phyloP scores from a whole-genome alignment of 2,329 filamentous ascomycete genomes.

The Blastomyces silverae region DNA sequence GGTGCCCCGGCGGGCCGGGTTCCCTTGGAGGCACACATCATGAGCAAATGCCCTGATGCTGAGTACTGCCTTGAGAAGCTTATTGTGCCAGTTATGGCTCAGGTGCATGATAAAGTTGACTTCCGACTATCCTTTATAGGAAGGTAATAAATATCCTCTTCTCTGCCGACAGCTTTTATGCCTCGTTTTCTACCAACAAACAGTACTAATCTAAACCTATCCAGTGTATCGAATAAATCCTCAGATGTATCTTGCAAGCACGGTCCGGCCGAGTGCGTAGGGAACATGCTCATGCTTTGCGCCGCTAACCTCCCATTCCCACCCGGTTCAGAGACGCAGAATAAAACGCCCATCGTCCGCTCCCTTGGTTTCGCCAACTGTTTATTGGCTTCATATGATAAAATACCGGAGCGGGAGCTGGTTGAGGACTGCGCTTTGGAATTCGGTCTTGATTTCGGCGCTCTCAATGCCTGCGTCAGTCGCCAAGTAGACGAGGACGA shows the following conservation, averaged over 20 bases:
- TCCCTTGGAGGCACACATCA: constrained; percentile 88
- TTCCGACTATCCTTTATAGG: constrained; percentile 90
- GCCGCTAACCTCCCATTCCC: constrained; percentile 59
- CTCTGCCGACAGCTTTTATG: background rate
- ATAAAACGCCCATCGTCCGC: constrained; percentile 65
- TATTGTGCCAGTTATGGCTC: constrained; percentile 79
- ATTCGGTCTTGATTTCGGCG: constrained; percentile 76
- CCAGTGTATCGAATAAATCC: constrained; percentile 59
- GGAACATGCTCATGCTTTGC: constrained; percentile 91
- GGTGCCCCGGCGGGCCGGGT: constrained; percentile 40
- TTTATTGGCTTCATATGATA: constrained; percentile 64
- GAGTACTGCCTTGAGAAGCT: constrained; percentile 72
- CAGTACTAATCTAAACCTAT: background rate
- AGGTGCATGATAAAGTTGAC: constrained; percentile 73
- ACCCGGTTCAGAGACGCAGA: constrained; percentile 46
- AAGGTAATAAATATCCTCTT: constrained; percentile 45
- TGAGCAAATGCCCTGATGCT: constrained; percentile 95
- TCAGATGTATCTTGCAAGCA: constrained; percentile 85
- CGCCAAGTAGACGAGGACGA: constrained; percentile 64
- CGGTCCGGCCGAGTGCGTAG: constrained; percentile 82
- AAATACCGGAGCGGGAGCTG: constrained; percentile 71
- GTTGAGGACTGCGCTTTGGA: constrained; percentile 84
- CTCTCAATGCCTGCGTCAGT: constrained; percentile 74
- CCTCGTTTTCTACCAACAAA: background rate
- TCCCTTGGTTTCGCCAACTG: constrained; percentile 93